Percentiles rank a stretch among this genome's conserved stretches.
These are phyloP conservation scores for Eucalyptus polyanthemos DNA, from an alignment of 345 rosid genomes.

Conservation along the genomic window DNA sequence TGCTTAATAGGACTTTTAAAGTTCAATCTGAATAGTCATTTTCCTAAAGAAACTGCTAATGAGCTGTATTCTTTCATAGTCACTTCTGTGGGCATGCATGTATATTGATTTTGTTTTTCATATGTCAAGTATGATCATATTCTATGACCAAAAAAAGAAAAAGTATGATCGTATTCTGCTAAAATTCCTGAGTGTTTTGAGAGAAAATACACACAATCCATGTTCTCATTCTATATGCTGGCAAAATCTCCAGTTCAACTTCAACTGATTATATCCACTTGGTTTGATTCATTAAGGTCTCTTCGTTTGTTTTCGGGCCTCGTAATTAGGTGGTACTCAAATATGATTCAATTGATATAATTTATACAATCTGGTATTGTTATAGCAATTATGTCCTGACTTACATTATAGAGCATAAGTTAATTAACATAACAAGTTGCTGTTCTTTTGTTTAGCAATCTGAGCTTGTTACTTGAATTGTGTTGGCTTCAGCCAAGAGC, in stretches of 20 bases:
- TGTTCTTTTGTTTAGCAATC: background rate
- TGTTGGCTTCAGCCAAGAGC: background rate
- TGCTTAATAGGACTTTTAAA: background rate
- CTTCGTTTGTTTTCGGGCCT: background rate
- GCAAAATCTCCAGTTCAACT: background rate
- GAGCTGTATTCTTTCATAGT: background rate
- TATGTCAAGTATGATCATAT: background rate
- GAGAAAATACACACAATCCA: background rate
- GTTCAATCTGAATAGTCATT: background rate
- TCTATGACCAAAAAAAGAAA: background rate
- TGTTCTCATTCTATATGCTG: background rate
- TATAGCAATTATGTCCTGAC: background rate
- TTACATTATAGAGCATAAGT: background rate
- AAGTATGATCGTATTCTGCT: background rate
- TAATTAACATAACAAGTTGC: background rate
- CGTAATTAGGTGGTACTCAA: background rate
- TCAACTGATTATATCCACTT: background rate
- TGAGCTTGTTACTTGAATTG: background rate
- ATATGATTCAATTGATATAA: background rate
- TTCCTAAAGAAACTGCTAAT: background rate
- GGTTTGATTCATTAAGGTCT: background rate
- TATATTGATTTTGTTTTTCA: background rate
- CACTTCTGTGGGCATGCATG: background rate
- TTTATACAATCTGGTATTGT: background rate
- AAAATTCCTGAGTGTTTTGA: background rate